Percentiles rank a stretch among this genome's conserved stretches.
Conservation (phyloP, 495 filamentous ascomycete species). For the Aspergillus diversus region DNA sequence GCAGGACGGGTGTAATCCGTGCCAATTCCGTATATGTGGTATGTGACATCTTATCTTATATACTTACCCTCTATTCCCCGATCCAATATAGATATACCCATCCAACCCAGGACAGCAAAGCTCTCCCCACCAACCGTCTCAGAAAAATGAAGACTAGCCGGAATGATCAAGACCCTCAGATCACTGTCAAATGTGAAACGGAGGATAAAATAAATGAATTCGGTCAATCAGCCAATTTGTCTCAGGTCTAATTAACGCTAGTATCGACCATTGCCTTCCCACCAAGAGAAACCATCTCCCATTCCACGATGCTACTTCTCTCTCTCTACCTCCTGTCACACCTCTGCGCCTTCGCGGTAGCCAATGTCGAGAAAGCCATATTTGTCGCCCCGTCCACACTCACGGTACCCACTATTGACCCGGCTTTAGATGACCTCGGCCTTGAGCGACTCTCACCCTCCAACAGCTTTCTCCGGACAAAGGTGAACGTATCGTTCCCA, state of each 20-base stretch:
- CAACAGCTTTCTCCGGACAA: constrained; percentile 57
- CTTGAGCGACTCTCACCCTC: constrained; percentile 65
- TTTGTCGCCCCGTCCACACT: constrained; percentile 71
- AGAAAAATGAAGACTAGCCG: too few relatives aligned
- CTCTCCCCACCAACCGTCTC: too few relatives aligned
- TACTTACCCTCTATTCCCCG: too few relatives aligned
- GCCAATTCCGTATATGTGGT: neutral
- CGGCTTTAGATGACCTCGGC: constrained; percentile 65
- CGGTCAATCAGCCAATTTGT: too few relatives aligned
- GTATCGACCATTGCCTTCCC: neutral
- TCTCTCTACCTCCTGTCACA: constrained; percentile 32
- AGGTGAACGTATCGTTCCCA: constrained; percentile 69
- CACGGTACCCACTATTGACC: constrained; percentile 56
- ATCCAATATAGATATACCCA: too few relatives aligned
- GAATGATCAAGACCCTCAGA: too few relatives aligned
- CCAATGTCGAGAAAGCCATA: constrained; percentile 90
- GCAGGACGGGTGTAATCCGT: neutral
- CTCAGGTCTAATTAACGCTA: too few relatives aligned
- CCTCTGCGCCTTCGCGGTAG: constrained; percentile 40
- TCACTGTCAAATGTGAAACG: too few relatives aligned
- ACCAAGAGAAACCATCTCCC: neutral
- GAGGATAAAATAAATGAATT: too few relatives aligned
- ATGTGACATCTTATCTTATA: neutral
- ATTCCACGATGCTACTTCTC: constrained; percentile 23
- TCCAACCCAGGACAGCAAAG: too few relatives aligned